Evolutionary conservation across 176 grass and related monocot genomes (phyloP).

Genomic region (Eremochloa ophiuroides): DNA sequence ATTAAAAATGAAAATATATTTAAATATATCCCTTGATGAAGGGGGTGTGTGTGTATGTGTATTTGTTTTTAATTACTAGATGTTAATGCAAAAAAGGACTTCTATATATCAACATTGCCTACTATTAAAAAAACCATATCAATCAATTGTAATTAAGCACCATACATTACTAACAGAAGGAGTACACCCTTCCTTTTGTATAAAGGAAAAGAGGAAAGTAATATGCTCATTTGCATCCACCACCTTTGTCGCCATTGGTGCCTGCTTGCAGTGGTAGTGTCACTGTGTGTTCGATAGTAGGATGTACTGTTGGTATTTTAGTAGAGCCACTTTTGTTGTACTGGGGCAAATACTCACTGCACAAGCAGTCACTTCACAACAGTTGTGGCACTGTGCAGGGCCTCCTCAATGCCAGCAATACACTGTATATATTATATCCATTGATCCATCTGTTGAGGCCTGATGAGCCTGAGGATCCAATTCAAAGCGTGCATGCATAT

Average conservation of each 20-base stretch:
- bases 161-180: not conserved
- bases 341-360: conserved; percentile 48
- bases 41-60: not conserved
- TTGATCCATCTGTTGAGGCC: not conserved
- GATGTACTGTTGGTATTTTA: conserved; percentile 21
- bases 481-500: not conserved
- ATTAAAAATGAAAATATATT: no score
- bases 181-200: not conserved
- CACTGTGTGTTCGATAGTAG: conserved; percentile 31
- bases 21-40: not conserved
- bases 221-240: conserved; percentile 14
- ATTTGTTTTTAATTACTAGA: no score
- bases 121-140: not conserved
- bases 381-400: conserved; percentile 50
- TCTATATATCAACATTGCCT: not conserved
- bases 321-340: conserved; percentile 29
- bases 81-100: no score
- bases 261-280: not conserved
- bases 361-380: conserved; percentile 82
- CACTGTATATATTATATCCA: not conserved
- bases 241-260: conserved; percentile 12
- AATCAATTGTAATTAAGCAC: not conserved
- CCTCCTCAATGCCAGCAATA: conserved; percentile 29
- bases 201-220: conserved; percentile 26
- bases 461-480: not conserved